Conservation (phyloP, 2,329 filamentous ascomycete genomes). For the Akanthomyces lecanii region DNA sequence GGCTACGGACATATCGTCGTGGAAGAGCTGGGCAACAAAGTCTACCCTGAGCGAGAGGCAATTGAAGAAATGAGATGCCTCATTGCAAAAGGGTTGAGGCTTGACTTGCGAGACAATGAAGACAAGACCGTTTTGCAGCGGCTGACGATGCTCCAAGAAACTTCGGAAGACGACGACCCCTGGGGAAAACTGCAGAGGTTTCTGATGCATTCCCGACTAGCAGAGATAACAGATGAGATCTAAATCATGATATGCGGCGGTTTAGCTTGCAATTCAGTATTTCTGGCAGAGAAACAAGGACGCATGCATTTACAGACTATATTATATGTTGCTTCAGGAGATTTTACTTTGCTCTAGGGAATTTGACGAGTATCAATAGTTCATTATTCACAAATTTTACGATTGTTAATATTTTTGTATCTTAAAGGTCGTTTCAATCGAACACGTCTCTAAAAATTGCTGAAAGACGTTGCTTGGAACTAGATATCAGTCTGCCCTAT, state of each 20-base stretch:
- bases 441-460: too few relatives aligned
- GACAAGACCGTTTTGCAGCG: neutral
- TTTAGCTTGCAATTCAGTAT: too few relatives aligned
- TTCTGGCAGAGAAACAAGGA: neutral
- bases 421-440: too few relatives aligned
- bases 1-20: conserved; percentile 1
- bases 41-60: neutral
- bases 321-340: neutral
- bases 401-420: neutral
- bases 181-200: neutral
- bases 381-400: neutral
- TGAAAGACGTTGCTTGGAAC: too few relatives aligned
- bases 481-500: neutral
- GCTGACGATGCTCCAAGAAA: neutral
- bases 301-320: neutral
- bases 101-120: neutral
- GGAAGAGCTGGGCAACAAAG: neutral
- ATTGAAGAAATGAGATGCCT: neutral
- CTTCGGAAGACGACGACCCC: neutral
- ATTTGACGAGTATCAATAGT: too few relatives aligned
- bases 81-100: neutral
- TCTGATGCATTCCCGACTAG: neutral
- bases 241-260: neutral
- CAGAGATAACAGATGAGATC: neutral
- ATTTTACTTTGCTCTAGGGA: neutral